Base-by-base conservation (phyloP, 352 stramenopile genomes). In the Phytophthora vignae region DNA sequence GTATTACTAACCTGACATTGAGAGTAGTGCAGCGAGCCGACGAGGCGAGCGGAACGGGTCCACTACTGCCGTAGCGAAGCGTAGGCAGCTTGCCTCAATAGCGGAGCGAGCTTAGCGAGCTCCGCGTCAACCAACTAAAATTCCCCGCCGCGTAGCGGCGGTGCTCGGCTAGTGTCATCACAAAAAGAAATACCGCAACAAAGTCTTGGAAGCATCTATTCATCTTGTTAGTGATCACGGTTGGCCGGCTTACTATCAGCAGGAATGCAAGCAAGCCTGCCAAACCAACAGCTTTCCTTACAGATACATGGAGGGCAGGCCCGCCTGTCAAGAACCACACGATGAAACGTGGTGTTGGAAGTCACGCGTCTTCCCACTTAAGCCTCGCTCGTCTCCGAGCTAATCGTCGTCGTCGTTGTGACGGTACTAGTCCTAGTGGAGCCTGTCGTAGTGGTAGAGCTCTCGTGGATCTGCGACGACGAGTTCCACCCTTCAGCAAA, bases 401-500 rank as follows among this genome's bases (percentile, higher is more conserved):
- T 66, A 38, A 29, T 66, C 10, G 70, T 63, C 60, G 64, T 72
- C 36, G 22, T 50, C 9, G 53, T 63, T 63, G 50, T 60, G 49
- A 52, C 40, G 4, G 49, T 54, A 38, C 49, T 55, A 19, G 49
- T 58, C 25, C 2, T 29, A 5, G 44, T 50, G 6, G 44, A 14
- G 40, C 12, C 17, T 19, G 44, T 50, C 2, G 44, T 21, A 12
- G 44, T 50, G 19, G 44, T 25, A 44, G 36, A 44, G 14, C 12
- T 25, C n/a, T 22, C 17, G 8, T 48, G 17, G 6, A 17, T 50
- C 44, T 55, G 52, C 27, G 62, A 46, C 22, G 64, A 38, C 1
- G 44, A 64, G 21, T 82, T 77, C 88, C 88, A 94, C 15, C 84
- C 84, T 4, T 77, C 64, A 49, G 31, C 44, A 73, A 95, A 95